Conservation (phyloP, 306 rosid species). For the Cucumis melo region DNA sequence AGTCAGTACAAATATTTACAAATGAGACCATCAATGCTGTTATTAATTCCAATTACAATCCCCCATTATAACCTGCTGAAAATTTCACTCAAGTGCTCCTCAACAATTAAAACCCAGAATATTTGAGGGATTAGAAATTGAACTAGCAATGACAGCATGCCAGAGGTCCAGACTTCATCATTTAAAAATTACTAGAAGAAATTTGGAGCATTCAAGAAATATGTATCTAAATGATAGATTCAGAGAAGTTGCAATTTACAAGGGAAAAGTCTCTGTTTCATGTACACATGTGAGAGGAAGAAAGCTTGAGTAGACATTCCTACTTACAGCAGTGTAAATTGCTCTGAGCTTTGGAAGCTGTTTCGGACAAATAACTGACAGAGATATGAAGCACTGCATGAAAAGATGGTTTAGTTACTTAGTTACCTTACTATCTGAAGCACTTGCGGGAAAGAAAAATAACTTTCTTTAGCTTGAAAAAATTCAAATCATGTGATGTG, state of each 20-base stretch:
- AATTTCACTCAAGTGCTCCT: neutral
- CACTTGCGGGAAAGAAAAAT: neutral
- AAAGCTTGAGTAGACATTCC: neutral
- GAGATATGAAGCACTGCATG: constrained; percentile 73
- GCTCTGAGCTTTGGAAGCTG: constrained; percentile 72
- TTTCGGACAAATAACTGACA: constrained; percentile 85
- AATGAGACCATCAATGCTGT: neutral
- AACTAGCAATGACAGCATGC: neutral
- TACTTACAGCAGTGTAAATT: constrained; percentile 69
- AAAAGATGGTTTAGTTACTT: constrained; percentile 5
- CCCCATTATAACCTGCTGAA: neutral
- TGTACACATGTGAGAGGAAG: neutral
- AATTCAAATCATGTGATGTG: neutral
- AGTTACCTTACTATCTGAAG: neutral
- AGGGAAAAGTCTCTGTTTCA: neutral
- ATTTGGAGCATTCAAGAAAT: too few relatives aligned
- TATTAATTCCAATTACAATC: neutral
- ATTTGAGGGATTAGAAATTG: neutral
- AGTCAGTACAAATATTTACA: neutral
- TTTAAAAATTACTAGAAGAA: too few relatives aligned
- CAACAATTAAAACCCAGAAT: neutral
- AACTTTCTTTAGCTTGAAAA: neutral
- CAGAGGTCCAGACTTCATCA: too few relatives aligned
- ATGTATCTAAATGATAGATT: too few relatives aligned
- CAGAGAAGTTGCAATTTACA: neutral